Percentiles rank a stretch among this genome's conserved stretches.
Conservation (phyloP, 1,284 basidiomycete genomes). For the Porphyrellus sp. region DNA sequence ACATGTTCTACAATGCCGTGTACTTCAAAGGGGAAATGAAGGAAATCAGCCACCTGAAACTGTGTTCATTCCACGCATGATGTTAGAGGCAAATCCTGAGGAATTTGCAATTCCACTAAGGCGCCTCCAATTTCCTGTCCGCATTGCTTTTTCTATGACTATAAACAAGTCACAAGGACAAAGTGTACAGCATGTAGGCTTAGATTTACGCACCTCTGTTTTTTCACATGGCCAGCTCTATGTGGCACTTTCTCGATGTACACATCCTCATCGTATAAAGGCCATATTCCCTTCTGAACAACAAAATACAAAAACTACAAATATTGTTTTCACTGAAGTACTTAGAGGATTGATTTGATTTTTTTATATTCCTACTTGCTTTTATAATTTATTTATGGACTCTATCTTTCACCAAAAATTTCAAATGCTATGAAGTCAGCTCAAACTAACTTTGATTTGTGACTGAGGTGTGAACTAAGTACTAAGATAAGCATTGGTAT, state of each 20-base stretch:
- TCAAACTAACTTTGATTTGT: too few relatives aligned
- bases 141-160: background rate
- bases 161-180: background rate
- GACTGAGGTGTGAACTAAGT: too few relatives aligned
- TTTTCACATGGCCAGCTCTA: background rate
- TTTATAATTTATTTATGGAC: too few relatives aligned
- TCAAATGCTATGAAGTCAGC: too few relatives aligned
- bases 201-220: background rate
- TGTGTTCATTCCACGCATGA: background rate
- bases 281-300: background rate
- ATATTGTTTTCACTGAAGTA: background rate
- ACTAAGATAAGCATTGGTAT: too few relatives aligned
- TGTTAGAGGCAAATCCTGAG: background rate
- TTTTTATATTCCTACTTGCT: too few relatives aligned
- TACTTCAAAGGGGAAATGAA: background rate
- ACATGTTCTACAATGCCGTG: background rate
- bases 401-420: too few relatives aligned
- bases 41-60: background rate
- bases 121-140: background rate
- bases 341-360: background rate
- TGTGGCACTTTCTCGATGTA: background rate
- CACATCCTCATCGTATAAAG: background rate
- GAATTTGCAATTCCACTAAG: background rate
- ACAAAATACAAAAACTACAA: background rate
- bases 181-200: background rate